These are phyloP conservation scores for Ogataea sp. DNA, from an alignment of 805 yeast genomes.

Conservation along the genomic window DNA sequence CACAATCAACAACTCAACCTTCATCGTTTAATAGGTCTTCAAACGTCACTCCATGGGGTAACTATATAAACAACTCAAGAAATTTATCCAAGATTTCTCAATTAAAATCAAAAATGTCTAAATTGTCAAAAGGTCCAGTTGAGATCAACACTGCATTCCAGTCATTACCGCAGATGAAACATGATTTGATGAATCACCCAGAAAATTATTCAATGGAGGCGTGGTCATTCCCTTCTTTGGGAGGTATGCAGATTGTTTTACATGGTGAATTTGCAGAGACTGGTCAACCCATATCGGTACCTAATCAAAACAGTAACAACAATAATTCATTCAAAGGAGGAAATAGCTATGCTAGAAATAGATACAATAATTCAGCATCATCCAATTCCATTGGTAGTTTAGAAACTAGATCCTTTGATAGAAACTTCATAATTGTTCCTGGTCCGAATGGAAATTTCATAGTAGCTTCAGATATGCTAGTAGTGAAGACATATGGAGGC, in stretches of 20 bases:
- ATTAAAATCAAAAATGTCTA: slow-evolving; percentile 44
- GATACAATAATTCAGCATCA: not conserved
- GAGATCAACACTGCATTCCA: slow-evolving; percentile 53
- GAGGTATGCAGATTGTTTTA: slow-evolving; percentile 68
- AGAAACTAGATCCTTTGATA: slow-evolving; percentile 72
- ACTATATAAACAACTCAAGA: slow-evolving; percentile 67
- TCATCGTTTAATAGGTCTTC: slow-evolving; percentile 6
- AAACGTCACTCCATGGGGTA: slow-evolving; percentile 39
- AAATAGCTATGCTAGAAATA: slow-evolving; percentile 12
- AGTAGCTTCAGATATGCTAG: slow-evolving; percentile 80
- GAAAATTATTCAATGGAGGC: slow-evolving; percentile 69
- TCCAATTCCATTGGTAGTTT: slow-evolving; percentile 24
- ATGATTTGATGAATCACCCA: slow-evolving; percentile 57
- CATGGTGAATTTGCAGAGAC: slow-evolving; percentile 83
- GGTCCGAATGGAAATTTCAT: slow-evolving; percentile 61
- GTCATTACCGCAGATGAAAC: slow-evolving; percentile 72
- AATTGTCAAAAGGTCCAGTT: slow-evolving; percentile 63
- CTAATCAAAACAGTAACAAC: slow-evolving; percentile 4
- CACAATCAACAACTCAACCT: slow-evolving; percentile 8
- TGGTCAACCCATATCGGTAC: slow-evolving; percentile 52
- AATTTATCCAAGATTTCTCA: slow-evolving; percentile 60
- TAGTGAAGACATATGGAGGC: slow-evolving; percentile 54
- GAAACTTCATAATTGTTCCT: slow-evolving; percentile 69
- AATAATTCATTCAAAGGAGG: slow-evolving; percentile 7
- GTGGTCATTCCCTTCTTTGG: slow-evolving; percentile 59